Evolutionary conservation across 2,329 filamentous ascomycete genomes (phyloP), one percentile per base, ranked within the genome.

Genomic region (Torrubiellomyces zombiae): DNA sequence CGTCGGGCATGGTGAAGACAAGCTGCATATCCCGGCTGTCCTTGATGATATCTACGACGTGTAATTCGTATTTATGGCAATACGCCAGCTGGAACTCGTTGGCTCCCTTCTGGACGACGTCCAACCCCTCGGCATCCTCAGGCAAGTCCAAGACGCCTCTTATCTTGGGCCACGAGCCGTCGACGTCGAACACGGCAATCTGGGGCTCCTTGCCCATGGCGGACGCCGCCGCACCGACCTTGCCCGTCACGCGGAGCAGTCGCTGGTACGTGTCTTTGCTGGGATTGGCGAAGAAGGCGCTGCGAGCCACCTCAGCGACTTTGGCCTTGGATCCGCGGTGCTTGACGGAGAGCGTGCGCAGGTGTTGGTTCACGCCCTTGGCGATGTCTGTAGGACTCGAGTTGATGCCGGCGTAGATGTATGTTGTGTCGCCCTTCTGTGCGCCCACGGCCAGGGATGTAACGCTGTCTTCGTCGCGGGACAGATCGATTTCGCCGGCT

Each of bases 391-490:
- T 64, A 23, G 71, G 62, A 30, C 75, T 77, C 30, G 81, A 83
- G 48, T 93, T 94, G 53, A 93, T 75, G 27, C 83, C 83, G 14
- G 83, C 80, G 36, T 79, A 73, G 26, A 56, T 22, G 21, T 60
- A 47, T 14, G 65, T 67, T 23, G 43, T 58, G 39, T 62, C 72
- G 25, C 56, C 58, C 50, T 56, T 66, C 50, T 42, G 63, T 43
- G 55, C 64, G 35, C 81, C 72, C 26, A 76, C 68, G 20, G 73
- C 81, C 24, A 94, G 61, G 27, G 78, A 85, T 35, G 77, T 82
- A 30, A 92, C 80, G 28, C 78, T 91, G 51, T 95, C 86, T 55
- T 94, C 85, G 43, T 85, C 71, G 38, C 71, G 66, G 32, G 78
- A 78, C 24, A 93, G 69, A 30, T 82, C 72, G 42, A 86, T 61